Base-by-base conservation (phyloP, 1,139 yeast species). In the Blastobotrys malaysiensis region DNA sequence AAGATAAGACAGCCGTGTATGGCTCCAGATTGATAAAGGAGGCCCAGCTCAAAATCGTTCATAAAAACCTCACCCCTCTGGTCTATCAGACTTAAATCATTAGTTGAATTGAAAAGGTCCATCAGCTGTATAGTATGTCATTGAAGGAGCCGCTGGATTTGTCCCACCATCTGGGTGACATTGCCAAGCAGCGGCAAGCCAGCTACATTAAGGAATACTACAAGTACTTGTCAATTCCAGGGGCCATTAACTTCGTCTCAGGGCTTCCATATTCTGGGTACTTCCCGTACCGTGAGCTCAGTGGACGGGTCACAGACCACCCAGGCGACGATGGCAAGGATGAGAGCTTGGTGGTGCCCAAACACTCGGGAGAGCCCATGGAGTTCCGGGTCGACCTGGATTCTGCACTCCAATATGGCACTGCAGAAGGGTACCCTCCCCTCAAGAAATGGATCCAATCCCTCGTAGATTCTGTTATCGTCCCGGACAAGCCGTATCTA, bases 191-290 rank as follows among this genome's bases (percentile, higher is more conserved):
- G 9, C 84, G 96, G 73, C 73, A 77, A 55, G 78, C 83, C 44
- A 87, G 95, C 24, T 82, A 86, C 19, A 78, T 88, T 72, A 89
- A 88, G 70, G 70, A 81, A 39, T 90, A 91, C 50, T 87, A 88
- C 77, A 81, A 81, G 66, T 86, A 82, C 73, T 86, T 73, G 67
- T 76, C 77, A 45, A 76, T 81, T 57, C 95, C 95, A 31, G 82
- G 84, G 51, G 76, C 89, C 64, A 82, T 86, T 46, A 88, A 85
- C 71, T 77, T 88, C 61, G 96, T 22, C 3, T 20, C 93, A 63
- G 96, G 96, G n/a, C 77, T 88, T 63, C 96, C 96, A 18, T 72
- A 85, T 65, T 68, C 89, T 36, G 88, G 84, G 61, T 85, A 84
- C 69, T 88, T 88, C 76, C 95, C 96, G 50, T 84, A 88, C 79